Evolutionary conservation across 2,329 filamentous ascomycete species (phyloP), one percentile per base, ranked within the genome.

Genomic region (Chrysoporthe cubensis): DNA sequence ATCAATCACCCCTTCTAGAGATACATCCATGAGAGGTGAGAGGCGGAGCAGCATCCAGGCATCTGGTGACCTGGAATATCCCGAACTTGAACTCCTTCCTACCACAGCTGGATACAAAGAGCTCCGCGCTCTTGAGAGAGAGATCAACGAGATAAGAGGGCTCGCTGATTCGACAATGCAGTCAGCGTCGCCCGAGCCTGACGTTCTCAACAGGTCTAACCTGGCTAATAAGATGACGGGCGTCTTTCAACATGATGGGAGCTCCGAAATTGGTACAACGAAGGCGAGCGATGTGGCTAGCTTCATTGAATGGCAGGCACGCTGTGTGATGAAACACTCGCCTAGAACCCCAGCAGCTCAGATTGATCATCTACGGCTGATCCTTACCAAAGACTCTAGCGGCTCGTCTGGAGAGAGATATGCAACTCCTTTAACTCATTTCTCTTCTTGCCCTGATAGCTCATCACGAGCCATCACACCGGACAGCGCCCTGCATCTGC

Each of bases 61-160:
- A 18, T 66, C 66, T 48, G 63, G 66, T 34, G 67, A 67, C 21
- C 48, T 73, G 6, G 73, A 74, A 26, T 73, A 73, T 57, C 72
- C 72, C 3, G 73, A 74, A 62, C 71, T 74, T 16, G 72, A 71
- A 46, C 60, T 74, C 1, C 68, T 68, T 11, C 65, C 71, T 2
- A 71, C 57, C 7, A 69, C 69, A 7, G 71, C 61, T 32, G 71
- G 68, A 2, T 71, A 71, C 32, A 66, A 64, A 42, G 73, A 74
- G 52, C 62, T 73, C 6, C 70, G 66, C 8, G 72, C 69, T 3
- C 59, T 74, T 5, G 71, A 72, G 57, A 57, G 66, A 4, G 71
- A 72, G 50, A 71, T 74, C 16, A 64, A 70, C 40, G 69, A 70
- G 11, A 64, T 74, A 50, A 73, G 71, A 42, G 69, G 70, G 2